phyloP scores from a whole-genome alignment of 495 filamentous ascomycete genomes.

The Penicillium dipodomyicola region DNA sequence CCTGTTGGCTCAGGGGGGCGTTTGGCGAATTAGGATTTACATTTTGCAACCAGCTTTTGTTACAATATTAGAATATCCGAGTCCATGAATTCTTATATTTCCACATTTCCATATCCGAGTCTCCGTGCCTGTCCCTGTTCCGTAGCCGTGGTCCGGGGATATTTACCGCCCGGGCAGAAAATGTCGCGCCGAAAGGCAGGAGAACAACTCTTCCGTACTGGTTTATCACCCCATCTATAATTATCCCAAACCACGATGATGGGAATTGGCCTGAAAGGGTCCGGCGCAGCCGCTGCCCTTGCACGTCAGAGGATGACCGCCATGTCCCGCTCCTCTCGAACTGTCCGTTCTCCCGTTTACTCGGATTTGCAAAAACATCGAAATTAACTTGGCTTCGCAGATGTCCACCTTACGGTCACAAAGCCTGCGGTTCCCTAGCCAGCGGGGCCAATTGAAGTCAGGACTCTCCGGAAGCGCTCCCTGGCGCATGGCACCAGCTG shows the following conservation, averaged over 20 bases:
- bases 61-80: constrained; percentile 13
- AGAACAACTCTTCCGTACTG: constrained; percentile 20
- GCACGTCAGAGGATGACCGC: constrained; percentile 36
- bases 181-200: constrained; percentile 25
- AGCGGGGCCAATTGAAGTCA: constrained; percentile 25
- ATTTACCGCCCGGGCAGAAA: constrained; percentile 42
- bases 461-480: constrained; percentile 24
- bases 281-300: constrained; percentile 29
- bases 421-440: constrained; percentile 23
- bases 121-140: background rate
- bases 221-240: constrained; percentile 11
- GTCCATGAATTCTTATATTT: background rate
- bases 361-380: constrained; percentile 6
- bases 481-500: constrained; percentile 27
- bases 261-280: constrained; percentile 37
- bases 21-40: constrained; percentile 30
- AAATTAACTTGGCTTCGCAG: constrained; percentile 30
- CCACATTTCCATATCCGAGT: background rate
- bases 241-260: constrained; percentile 34
- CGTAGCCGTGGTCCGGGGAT: constrained; percentile 12
- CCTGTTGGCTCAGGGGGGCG: constrained; percentile 26
- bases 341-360: constrained; percentile 30
- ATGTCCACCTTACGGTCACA: constrained; percentile 41
- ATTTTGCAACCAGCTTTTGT: constrained; percentile 19
- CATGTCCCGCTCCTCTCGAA: constrained; percentile 36